Evolutionary conservation across 2,329 filamentous ascomycete genomes (phyloP).

Genomic region (Orbilia ellipsospora): DNA sequence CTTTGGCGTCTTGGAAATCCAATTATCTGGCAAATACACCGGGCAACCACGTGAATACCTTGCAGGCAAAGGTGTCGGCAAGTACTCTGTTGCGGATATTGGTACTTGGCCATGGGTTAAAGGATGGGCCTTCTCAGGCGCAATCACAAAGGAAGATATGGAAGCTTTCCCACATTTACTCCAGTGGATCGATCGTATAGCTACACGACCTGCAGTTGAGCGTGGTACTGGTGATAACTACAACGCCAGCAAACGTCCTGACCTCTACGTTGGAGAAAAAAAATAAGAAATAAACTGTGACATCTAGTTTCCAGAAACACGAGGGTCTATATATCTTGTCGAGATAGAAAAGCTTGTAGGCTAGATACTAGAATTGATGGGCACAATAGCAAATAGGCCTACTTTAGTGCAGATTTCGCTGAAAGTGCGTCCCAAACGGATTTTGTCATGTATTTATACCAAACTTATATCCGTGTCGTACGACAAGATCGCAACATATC

Average conservation of each 20-base stretch:
- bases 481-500: too few relatives aligned
- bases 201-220: conserved; percentile 66
- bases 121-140: conserved; percentile 62
- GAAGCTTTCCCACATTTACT: conserved; percentile 67
- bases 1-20: conserved; percentile 69
- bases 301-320: too few relatives aligned
- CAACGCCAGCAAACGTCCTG: conserved; percentile 30
- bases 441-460: too few relatives aligned
- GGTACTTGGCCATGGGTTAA: conserved; percentile 68
- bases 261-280: conserved; percentile 35
- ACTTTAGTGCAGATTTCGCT: too few relatives aligned
- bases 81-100: conserved; percentile 68
- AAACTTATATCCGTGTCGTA: too few relatives aligned
- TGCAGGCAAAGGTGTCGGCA: conserved; percentile 68
- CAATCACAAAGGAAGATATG: conserved; percentile 66
- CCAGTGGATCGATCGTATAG: conserved; percentile 68
- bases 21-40: conserved; percentile 67
- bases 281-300: too few relatives aligned
- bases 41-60: conserved; percentile 67
- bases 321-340: too few relatives aligned
- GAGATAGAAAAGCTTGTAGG: too few relatives aligned
- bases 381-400: too few relatives aligned
- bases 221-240: conserved; percentile 60
- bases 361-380: too few relatives aligned
- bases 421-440: too few relatives aligned